A percentile compares a stretch with the other conserved stretches of the same genome.
Evolutionary conservation across 495 filamentous ascomycete species (phyloP).

Genomic region (Daldinia loculata): DNA sequence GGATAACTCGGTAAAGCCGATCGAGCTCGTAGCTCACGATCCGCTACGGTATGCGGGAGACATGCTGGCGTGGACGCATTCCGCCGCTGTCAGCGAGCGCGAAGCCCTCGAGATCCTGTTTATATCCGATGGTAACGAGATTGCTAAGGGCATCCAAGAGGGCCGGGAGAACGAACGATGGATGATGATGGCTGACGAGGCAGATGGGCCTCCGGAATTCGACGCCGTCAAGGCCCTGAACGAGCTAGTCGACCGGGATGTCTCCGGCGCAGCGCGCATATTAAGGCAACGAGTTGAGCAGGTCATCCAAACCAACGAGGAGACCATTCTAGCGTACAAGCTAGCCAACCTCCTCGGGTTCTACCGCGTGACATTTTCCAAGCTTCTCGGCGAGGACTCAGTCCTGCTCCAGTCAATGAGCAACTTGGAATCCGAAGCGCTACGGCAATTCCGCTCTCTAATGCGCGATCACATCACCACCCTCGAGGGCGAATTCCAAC

Average conservation of each 20-base stretch:
- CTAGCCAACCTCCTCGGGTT: slow-evolving; percentile 88
- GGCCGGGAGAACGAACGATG: slow-evolving; percentile 89
- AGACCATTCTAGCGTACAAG: slow-evolving; percentile 86
- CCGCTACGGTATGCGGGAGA: slow-evolving; percentile 92
- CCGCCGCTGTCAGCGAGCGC: slow-evolving; percentile 88
- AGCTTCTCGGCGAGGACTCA: slow-evolving; percentile 75
- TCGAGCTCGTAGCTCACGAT: slow-evolving; percentile 93
- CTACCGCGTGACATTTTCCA: slow-evolving; percentile 85
- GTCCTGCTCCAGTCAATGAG: slow-evolving; percentile 72
- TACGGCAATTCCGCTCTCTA: slow-evolving; percentile 81
- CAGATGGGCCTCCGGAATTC: slow-evolving; percentile 63
- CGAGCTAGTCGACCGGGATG: slow-evolving; percentile 85
- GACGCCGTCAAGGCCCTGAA: slow-evolving; percentile 86
- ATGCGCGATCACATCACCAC: slow-evolving; percentile 80
- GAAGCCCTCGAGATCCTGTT: slow-evolving; percentile 93
- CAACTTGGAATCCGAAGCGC: slow-evolving; percentile 75
- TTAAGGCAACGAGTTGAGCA: slow-evolving; percentile 87
- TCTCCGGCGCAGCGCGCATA: slow-evolving; percentile 78
- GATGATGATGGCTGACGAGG: slow-evolving; percentile 68
- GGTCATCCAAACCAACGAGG: slow-evolving; percentile 90
- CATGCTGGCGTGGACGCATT: slow-evolving; percentile 98
- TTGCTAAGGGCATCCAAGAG: slow-evolving; percentile 83
- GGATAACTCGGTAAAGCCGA: slow-evolving; percentile 76
- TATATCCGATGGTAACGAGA: slow-evolving; percentile 89
- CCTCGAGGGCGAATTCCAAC: slow-evolving; percentile 72